These are phyloP conservation scores for Tephrocybe sp. DNA, from an alignment of 768 basidiomycete species.

Conservation along the genomic window DNA sequence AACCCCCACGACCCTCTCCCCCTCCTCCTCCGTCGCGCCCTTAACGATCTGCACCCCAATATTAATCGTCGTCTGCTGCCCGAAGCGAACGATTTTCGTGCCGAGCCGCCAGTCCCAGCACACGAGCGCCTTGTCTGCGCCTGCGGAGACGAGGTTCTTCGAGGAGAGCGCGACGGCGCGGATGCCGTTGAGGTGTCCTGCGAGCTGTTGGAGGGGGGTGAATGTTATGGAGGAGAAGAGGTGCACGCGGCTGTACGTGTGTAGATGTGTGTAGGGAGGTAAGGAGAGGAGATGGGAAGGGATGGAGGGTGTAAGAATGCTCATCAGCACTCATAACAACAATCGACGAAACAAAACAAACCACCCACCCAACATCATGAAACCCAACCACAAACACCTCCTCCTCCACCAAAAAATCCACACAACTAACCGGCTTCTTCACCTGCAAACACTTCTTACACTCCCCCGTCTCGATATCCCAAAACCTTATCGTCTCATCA, in stretches of 20 bases:
- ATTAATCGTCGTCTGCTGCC: constrained; percentile 90
- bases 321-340: too few species aligned
- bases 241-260: constrained; percentile 69
- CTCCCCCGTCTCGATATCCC: constrained; percentile 70
- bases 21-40: constrained; percentile 46
- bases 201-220: constrained; percentile 77
- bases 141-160: constrained; percentile 84
- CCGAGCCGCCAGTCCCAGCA: constrained; percentile 92
- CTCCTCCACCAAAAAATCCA: constrained; percentile 82
- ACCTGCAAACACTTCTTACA: constrained; percentile 75
- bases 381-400: constrained; percentile 92
- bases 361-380: constrained; percentile 80
- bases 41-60: constrained; percentile 86
- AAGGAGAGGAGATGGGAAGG: not conserved
- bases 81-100: constrained; percentile 85
- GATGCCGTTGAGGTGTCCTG: constrained; percentile 86
- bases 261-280: too few species aligned
- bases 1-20: constrained; percentile 84
- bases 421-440: constrained; percentile 88
- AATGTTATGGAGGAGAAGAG: constrained; percentile 85
- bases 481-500: constrained; percentile 90
- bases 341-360: not conserved
- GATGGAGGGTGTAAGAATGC: too few species aligned
- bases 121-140: constrained; percentile 70
- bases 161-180: constrained; percentile 85